Base-by-base conservation (phyloP, 495 filamentous ascomycete genomes). In the Daldinia bambusicola region DNA sequence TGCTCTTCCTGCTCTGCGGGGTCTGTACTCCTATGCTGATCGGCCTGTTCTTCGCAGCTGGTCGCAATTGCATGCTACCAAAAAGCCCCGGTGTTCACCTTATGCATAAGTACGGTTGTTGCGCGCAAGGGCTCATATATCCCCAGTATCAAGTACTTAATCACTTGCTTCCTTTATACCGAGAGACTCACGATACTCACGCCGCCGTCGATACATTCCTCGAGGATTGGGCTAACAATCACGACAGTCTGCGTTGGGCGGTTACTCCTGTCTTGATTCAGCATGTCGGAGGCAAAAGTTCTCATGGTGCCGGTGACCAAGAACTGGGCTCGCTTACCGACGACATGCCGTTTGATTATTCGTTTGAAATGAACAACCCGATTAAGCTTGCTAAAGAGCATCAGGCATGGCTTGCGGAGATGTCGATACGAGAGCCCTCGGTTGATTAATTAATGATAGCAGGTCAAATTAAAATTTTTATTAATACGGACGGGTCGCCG, bases 71-170 rank as follows among this genome's bases (percentile, higher is more conserved):
- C 16, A 74, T 77, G 74, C 22, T 75, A 55, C 64, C 64, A 18
- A 70, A 57, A n/a, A 6, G 48, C 0, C 74, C 69, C 0, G 74
- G 70, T 6, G 67, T 76, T 6, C 55, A 63, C 41, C 70, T 74
- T 13, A 88, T 88, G 85, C 74, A 78, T 9, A 75, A 77, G 22
- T 87, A 81, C 61, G 85, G 85, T 14, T 89, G 87, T 63, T 81
- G 80, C 65, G 77, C 72, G 14, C 77, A 80, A 45, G 77, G 78
- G 7, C 68, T 80, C 18, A 74, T 80, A 14, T 80, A 75, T 55
- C 77, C 76, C 10, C 67, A 72, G 18, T 50, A 56, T 2, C 85
- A 84, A 43, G 67, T 76, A 56, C 72, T 80, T 6, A 80, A 86
- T 48, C 81, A 70, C 61, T 16, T 81, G 82, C 55, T 80, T 77